Conservation (phyloP, 192 early-diverging fungal species). For the Podochytrium sp. region DNA sequence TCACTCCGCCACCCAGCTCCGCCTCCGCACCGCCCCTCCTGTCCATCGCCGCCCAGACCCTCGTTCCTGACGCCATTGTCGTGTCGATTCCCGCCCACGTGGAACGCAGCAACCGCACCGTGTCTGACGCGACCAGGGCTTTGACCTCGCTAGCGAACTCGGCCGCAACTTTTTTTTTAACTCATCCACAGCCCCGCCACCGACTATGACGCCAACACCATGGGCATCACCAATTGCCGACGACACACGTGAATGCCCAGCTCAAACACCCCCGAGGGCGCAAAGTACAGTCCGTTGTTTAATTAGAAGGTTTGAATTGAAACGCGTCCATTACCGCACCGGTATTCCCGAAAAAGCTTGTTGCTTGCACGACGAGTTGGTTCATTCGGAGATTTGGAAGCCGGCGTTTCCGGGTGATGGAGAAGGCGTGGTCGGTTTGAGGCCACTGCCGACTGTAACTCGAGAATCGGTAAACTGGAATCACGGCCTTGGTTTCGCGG, state of each 20-base stretch:
- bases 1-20: too few species aligned
- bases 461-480: too few species aligned
- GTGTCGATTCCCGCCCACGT: not conserved
- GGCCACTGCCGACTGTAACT: too few species aligned
- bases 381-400: too few species aligned
- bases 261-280: not conserved
- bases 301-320: conserved; percentile 2
- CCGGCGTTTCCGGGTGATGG: too few species aligned
- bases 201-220: conserved; percentile 9
- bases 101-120: not conserved
- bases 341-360: not conserved
- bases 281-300: conserved; percentile 15
- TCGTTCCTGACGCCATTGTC: not conserved
- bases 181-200: not conserved
- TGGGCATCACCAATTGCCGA: conserved; percentile 27
- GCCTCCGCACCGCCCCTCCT: not conserved
- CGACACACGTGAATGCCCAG: conserved; percentile 22
- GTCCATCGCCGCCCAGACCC: not conserved
- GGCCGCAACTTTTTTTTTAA: too few species aligned
- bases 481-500: too few species aligned
- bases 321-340: too few species aligned
- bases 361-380: conserved; percentile 29
- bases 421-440: too few species aligned
- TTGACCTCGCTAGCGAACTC: not conserved
- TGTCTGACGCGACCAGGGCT: not conserved